Conservation (phyloP, 768 basidiomycete species). For the Lactarius evosmus region DNA sequence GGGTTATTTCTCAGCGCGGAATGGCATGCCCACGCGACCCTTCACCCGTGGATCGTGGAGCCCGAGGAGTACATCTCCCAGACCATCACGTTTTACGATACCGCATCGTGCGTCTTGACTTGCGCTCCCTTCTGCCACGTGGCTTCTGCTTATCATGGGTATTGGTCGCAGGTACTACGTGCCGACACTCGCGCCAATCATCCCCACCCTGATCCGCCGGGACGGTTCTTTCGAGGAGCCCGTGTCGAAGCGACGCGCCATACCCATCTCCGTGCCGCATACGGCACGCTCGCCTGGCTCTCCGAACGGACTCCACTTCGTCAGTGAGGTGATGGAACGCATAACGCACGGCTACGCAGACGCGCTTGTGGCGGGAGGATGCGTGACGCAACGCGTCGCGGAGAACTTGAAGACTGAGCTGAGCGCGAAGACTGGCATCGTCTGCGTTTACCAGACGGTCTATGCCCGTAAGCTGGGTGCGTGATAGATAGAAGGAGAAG, state of each 20-base stretch:
- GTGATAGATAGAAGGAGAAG: background rate
- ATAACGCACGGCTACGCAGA: conserved; percentile 11
- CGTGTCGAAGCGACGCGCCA: conserved; percentile 18
- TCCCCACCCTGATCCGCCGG: conserved; percentile 12
- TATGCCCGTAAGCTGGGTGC: conserved; percentile 18
- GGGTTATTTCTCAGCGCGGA: conserved; percentile 69
- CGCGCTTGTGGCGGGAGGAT: conserved; percentile 15
- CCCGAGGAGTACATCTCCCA: conserved; percentile 12
- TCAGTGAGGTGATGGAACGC: conserved; percentile 13
- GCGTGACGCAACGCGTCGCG: conserved; percentile 4
- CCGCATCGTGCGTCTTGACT: conserved; percentile 11
- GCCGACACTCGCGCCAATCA: conserved; percentile 15
- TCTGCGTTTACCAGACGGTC: conserved; percentile 21
- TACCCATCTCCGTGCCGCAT: conserved; percentile 21
- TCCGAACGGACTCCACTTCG: conserved; percentile 1
- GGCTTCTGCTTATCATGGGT: background rate
- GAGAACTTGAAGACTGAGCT: conserved; percentile 21
- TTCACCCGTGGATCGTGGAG: conserved; percentile 16
- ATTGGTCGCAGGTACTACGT: conserved; percentile 5
- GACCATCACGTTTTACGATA: conserved; percentile 15
- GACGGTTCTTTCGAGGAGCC: conserved; percentile 15
- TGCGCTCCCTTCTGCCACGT: background rate
- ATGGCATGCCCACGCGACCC: conserved; percentile 45
- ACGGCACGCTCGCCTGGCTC: background rate
- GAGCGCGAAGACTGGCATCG: conserved; percentile 6